Base-by-base conservation (phyloP, 805 yeast genomes). In the Nakazawaea ishiwadae region DNA sequence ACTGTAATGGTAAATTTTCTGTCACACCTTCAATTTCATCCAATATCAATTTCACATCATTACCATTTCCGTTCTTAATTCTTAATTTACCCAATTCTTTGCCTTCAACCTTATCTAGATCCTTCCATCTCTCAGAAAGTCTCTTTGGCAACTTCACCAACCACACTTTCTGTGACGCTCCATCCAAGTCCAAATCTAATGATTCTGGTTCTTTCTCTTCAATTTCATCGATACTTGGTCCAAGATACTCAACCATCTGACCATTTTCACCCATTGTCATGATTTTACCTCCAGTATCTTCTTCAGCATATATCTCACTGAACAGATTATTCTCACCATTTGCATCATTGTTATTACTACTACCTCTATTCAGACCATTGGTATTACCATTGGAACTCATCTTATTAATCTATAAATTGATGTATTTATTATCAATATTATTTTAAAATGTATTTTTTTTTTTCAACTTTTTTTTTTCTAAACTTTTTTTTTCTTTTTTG, bases 141-240 rank as follows among this genome's bases (percentile, higher is more conserved):
- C 88, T 88, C 55, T 86, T 79, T 1, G 99, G 98, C 54, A 93
- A 66, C 51, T 93, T 77, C 18, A 93, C 96, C 17, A 93, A 68
- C 99, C 98, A 93, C 31, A 93, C 81, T 51, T 88, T 88, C 53
- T 84, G 81, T 36, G 64, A 69, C 12, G 81, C 77, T 23, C 69
- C 66, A 1, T 69, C 47, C 39, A 89, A 62, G 55, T 89, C 86
- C 60, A 93, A 68, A 59, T 93, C 95, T 23, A 90, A 70, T 11
- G 86, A 72, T 62, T 84, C 96, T 52, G 83, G 69, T 46, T 62
- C 50, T 17, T 32, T 18, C 23, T 54, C 54, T 58, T 75, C 50
- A 56, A 65, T 33, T 26, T 48, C 68, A 68, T 41, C 68, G 69
- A 46, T 67, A 71, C 30, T 73, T 69, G 50, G 68, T 69, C 29